phyloP scores from a whole-genome alignment of 176 grass and related monocot species.

The Olyra latifolia region DNA sequence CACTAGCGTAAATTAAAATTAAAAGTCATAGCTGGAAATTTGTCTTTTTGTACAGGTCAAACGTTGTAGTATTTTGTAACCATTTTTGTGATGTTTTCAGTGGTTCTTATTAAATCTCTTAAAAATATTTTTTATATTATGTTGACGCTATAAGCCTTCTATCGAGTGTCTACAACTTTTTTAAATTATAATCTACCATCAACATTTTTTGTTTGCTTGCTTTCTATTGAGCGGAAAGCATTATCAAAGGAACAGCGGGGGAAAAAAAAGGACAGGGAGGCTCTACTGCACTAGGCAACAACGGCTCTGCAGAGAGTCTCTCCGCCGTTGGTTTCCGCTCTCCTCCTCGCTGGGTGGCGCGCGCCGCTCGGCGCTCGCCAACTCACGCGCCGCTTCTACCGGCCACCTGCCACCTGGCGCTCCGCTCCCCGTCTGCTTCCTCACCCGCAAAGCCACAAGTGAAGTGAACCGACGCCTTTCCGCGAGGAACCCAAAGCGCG shows the following conservation, averaged over 20 bases:
- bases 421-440: neutral
- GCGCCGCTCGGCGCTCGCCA: neutral
- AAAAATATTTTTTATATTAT: too few relatives aligned
- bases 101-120: too few relatives aligned
- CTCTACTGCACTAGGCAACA: neutral
- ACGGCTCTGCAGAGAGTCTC: neutral
- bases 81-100: too few relatives aligned
- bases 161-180: too few relatives aligned
- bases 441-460: neutral
- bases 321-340: neutral
- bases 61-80: too few relatives aligned
- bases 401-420: constrained; percentile 21
- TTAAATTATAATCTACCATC: too few relatives aligned
- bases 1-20: too few relatives aligned
- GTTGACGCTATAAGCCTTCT: too few relatives aligned
- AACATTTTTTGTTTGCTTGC: neutral
- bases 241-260: neutral
- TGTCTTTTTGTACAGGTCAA: too few relatives aligned
- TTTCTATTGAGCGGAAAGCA: neutral
- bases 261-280: neutral
- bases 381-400: neutral
- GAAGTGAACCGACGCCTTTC: neutral
- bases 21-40: too few relatives aligned
- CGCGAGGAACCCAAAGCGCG: neutral
- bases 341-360: neutral